A percentile compares a stretch with the other conserved stretches of the same genome.
Conservation (phyloP, 1,284 basidiomycete species). For the Ustilago loliicola region DNA sequence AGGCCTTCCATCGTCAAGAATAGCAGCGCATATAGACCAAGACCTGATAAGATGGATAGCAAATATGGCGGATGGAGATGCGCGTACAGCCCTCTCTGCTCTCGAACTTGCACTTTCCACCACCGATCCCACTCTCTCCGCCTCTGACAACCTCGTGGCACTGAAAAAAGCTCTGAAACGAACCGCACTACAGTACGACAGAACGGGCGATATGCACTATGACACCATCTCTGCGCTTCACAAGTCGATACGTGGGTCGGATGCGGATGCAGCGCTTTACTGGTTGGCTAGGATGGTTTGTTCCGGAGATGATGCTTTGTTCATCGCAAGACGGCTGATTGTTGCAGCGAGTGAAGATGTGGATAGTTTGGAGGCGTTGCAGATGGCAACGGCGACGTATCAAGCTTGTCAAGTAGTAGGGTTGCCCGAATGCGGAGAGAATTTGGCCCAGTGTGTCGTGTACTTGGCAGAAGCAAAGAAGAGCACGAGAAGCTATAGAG, state of each 20-base stretch:
- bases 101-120: constrained; percentile 63
- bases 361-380: constrained; percentile 78
- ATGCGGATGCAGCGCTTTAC: constrained; percentile 86
- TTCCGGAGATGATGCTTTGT: constrained; percentile 88
- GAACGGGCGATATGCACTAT: constrained; percentile 74
- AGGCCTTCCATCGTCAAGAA: neutral
- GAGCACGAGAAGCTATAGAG: constrained; percentile 76
- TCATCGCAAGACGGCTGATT: constrained; percentile 83
- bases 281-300: constrained; percentile 75
- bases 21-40: constrained; percentile 64
- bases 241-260: constrained; percentile 84
- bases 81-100: constrained; percentile 57
- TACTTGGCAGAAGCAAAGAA: constrained; percentile 87
- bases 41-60: constrained; percentile 62
- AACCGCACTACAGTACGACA: constrained; percentile 64
- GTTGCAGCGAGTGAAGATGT: constrained; percentile 89
- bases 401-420: constrained; percentile 76
- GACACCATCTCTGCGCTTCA: constrained; percentile 90
- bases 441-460: constrained; percentile 82
- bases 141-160: constrained; percentile 26
- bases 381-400: constrained; percentile 64
- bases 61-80: constrained; percentile 66
- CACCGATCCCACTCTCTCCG: constrained; percentile 30
- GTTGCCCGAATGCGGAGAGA: constrained; percentile 75
- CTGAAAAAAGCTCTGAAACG: constrained; percentile 57